Percentiles rank a stretch among this genome's conserved stretches.
Evolutionary conservation across 108 stramenopile species (phyloP).

Genomic region (Nitzschia palea): DNA sequence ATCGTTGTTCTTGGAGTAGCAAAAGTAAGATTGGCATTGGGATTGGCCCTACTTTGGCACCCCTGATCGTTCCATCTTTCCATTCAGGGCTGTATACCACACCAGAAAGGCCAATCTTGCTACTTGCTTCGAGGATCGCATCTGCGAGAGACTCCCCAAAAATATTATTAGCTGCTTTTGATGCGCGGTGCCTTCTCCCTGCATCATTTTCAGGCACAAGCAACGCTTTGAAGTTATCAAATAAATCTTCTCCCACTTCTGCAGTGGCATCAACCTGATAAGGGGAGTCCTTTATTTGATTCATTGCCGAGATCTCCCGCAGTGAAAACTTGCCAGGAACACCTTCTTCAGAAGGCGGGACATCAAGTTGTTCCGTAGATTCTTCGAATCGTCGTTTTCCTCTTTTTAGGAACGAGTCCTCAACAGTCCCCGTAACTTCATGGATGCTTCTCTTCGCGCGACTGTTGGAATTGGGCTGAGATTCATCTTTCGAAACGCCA

Average conservation of each 20-base stretch:
- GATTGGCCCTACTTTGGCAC: conserved; percentile 7
- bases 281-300: conserved; percentile 15
- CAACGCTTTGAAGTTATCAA: conserved; percentile 18
- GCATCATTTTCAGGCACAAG: not conserved
- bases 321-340: not conserved
- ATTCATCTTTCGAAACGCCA: too few relatives aligned
- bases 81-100: conserved; percentile 23
- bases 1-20: conserved; percentile 25
- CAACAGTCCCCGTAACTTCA: too few relatives aligned
- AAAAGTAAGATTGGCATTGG: conserved; percentile 18
- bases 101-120: conserved; percentile 6
- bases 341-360: not conserved
- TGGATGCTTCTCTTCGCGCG: too few relatives aligned
- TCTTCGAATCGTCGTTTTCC: too few relatives aligned
- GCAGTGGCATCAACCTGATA: conserved; percentile 23
- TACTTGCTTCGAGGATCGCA: not conserved
- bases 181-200: not conserved
- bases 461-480: too few relatives aligned
- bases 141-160: conserved; percentile 18
- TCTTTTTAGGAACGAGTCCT: too few relatives aligned
- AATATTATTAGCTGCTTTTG: conserved; percentile 2
- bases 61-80: conserved; percentile 21
- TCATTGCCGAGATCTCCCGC: conserved; percentile 2
- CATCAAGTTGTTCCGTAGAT: too few relatives aligned
- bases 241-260: conserved; percentile 34